phyloP scores from a whole-genome alignment of 2,329 filamentous ascomycete species.

The Neonectria sp. region DNA sequence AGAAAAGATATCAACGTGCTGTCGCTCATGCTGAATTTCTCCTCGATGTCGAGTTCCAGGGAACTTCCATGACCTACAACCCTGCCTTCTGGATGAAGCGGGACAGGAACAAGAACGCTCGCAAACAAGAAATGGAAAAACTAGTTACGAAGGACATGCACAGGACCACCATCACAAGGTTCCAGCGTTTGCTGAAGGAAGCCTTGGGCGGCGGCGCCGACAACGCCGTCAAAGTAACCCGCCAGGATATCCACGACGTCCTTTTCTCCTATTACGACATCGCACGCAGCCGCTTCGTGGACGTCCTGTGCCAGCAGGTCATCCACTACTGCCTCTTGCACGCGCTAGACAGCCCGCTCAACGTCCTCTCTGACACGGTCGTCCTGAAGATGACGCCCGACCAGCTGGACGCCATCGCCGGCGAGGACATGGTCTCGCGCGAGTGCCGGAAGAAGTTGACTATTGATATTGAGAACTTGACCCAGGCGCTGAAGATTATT shows the following conservation, averaged over 20 bases:
- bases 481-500: conserved; percentile 52
- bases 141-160: too few relatives aligned
- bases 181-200: not conserved
- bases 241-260: conserved; percentile 72
- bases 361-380: conserved; percentile 65
- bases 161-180: too few relatives aligned
- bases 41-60: conserved; percentile 51
- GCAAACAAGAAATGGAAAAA: too few relatives aligned
- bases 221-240: conserved; percentile 52
- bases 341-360: conserved; percentile 65
- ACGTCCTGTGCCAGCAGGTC: conserved; percentile 73
- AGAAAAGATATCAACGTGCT: conserved; percentile 61
- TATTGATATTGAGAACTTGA: conserved; percentile 62
- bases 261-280: conserved; percentile 75
- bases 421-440: conserved; percentile 64
- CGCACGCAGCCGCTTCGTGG: conserved; percentile 73
- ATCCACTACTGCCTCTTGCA: conserved; percentile 69
- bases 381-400: conserved; percentile 63
- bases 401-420: conserved; percentile 70
- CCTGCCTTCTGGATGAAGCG: conserved; percentile 34
- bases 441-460: conserved; percentile 59
- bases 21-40: conserved; percentile 67
- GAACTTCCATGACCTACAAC: conserved; percentile 44
- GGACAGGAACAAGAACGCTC: conserved; percentile 42
- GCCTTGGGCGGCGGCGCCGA: conserved; percentile 43